Evolutionary conservation across 1,139 yeast species (phyloP), one percentile per base, ranked within the genome.

Genomic region (Kodamaea sp.): DNA sequence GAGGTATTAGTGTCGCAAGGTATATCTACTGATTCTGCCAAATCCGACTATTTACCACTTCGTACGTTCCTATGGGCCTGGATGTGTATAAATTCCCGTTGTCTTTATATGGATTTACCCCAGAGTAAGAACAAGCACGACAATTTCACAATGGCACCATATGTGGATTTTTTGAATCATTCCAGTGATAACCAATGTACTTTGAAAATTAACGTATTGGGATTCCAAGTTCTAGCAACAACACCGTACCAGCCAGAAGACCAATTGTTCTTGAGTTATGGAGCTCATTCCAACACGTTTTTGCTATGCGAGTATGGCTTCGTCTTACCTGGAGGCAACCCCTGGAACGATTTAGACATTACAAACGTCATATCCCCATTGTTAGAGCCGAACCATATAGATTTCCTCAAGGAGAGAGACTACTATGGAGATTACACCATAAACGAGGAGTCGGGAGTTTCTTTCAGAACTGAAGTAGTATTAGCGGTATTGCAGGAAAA

Each of bases 141-240:
- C 47, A 84, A 87, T 52, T 82, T 89, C 59, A 87, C 97, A 1
- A 66, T 92, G 78, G 97, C 94, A 0, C 98, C 98, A 0, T 83
- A 69, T 45, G 90, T 90, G 10, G 98, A 92, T 63, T 85, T 86
- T 53, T 64, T 92, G 37, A 92, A 92, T 60, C 97, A 92, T 58
- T 65, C 78, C 8, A 59, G 73, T 22, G 67, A 67, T 1, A 78
- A 77, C 26, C 76, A 73, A 32, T 80, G 87, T 41, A 57, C 59
- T 2, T 57, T 80, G 31, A 67, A 70, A 28, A 68, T 76, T 15
- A 73, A 73, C 47, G 46, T 59, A 4, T 43, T 48, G 3, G 85
- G 84, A 2, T 80, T 79, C 48, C 70, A 66, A 31, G 83, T 80
- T 1, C 52, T 55, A 20, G 61, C 81, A 2, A 53, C 70, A 1